Percentiles rank a stretch among this genome's conserved stretches.
Conservation (phyloP, 345 rosid genomes). For the Murraya paniculata region DNA sequence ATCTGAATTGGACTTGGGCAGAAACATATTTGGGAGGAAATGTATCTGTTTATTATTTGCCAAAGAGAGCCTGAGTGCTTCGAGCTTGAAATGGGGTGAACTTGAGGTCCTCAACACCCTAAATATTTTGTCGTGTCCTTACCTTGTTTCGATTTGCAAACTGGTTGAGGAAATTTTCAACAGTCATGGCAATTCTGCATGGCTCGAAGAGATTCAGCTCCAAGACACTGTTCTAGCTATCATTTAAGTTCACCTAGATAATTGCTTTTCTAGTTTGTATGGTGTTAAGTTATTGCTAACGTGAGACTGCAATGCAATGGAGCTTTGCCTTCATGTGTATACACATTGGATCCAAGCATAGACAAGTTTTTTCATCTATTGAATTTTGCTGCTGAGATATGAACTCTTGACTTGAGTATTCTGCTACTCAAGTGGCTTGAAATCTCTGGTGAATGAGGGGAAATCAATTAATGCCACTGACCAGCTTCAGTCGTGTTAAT, state of each 20-base stretch:
- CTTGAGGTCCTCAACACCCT: background rate
- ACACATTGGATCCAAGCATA: background rate
- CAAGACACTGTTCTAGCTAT: background rate
- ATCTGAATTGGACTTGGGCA: background rate
- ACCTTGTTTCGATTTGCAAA: background rate
- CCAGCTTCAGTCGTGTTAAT: background rate
- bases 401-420: background rate
- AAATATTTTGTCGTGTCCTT: background rate
- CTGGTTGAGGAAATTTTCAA: background rate
- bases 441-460: background rate
- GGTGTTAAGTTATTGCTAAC: background rate
- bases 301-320: background rate
- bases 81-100: background rate
- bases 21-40: background rate
- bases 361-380: background rate
- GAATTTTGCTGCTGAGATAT: background rate
- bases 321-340: background rate
- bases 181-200: background rate
- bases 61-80: background rate
- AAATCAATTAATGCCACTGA: background rate
- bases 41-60: background rate
- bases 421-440: background rate
- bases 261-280: background rate
- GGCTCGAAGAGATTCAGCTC: background rate
- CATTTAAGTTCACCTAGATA: background rate